Conservation (phyloP, 306 rosid species). For the Phaseolus lunatus region DNA sequence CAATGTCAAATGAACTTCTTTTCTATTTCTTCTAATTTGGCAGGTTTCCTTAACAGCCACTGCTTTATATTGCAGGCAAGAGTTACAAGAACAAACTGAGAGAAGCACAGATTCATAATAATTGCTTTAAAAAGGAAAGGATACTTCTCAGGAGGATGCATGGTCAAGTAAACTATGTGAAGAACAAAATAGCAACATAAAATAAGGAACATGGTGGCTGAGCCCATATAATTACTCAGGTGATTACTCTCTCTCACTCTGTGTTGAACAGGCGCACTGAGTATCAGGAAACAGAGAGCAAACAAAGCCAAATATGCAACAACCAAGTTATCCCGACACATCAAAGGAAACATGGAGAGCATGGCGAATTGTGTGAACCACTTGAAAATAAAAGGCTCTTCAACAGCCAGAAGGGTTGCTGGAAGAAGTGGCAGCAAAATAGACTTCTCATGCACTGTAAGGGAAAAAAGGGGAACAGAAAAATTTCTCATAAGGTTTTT, state of each 20-base stretch:
- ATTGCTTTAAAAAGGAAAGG: constrained; percentile 91
- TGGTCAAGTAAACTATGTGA: constrained; percentile 74
- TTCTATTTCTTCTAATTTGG: constrained; percentile 52
- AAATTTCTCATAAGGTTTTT: constrained; percentile 3
- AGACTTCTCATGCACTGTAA: constrained; percentile 94
- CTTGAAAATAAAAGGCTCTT: constrained; percentile 69
- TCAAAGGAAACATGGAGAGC: constrained; percentile 90
- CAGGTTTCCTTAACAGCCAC: constrained; percentile 65
- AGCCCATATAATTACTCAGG: constrained; percentile 33
- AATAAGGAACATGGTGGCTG: constrained; percentile 40
- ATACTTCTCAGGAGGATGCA: constrained; percentile 72
- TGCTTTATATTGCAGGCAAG: constrained; percentile 72
- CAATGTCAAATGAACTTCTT: constrained; percentile 65
- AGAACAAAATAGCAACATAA: constrained; percentile 59
- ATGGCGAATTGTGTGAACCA: constrained; percentile 69
- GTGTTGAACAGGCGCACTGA: constrained; percentile 50
- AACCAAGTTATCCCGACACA: constrained; percentile 69
- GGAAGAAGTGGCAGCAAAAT: constrained; percentile 92
- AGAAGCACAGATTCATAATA: constrained; percentile 84
- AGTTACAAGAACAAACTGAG: constrained; percentile 75
- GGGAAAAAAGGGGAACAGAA: constrained; percentile 15
- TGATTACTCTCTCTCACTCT: constrained; percentile 39
- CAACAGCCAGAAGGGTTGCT: constrained; percentile 77
- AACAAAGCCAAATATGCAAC: constrained; percentile 69
- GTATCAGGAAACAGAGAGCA: constrained; percentile 61